Percentiles rank a stretch among this genome's conserved stretches.
phyloP scores from a whole-genome alignment of 495 filamentous ascomycete genomes.

The Astrocystis sublimbata region DNA sequence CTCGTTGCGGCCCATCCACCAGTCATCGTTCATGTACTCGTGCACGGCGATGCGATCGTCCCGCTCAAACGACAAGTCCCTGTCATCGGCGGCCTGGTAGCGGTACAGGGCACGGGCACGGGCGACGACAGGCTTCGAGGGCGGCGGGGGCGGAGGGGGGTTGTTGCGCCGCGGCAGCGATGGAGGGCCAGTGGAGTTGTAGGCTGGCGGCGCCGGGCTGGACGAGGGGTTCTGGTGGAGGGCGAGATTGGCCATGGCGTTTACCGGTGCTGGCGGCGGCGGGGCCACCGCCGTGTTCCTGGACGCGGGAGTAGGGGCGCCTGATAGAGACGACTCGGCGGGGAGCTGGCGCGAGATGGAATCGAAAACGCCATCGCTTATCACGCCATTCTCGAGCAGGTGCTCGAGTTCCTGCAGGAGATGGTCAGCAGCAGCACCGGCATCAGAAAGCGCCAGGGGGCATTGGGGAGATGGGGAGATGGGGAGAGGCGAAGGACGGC shows the following conservation, averaged over 20 bases:
- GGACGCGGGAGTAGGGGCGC: slow-evolving; percentile 44
- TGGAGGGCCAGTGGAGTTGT: slow-evolving; percentile 52
- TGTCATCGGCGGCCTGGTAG: slow-evolving; percentile 74
- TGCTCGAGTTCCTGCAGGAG: slow-evolving; percentile 80
- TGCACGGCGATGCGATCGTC: slow-evolving; percentile 76
- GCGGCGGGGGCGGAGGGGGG: slow-evolving; percentile 49
- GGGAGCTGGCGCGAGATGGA: slow-evolving; percentile 74
- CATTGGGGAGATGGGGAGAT: neutral
- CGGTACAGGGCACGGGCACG: slow-evolving; percentile 80
- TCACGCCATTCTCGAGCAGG: slow-evolving; percentile 74
- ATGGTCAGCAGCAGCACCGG: neutral
- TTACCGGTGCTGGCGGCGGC: slow-evolving; percentile 40
- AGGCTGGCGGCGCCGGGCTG: slow-evolving; percentile 45
- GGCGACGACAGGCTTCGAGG: slow-evolving; percentile 59
- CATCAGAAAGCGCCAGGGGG: too few species aligned
- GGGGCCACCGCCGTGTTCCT: slow-evolving; percentile 29
- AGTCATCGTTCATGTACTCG: slow-evolving; percentile 93
- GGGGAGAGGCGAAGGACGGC: too few species aligned
- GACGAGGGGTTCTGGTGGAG: slow-evolving; percentile 38
- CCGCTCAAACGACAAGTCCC: slow-evolving; percentile 73
- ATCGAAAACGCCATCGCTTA: slow-evolving; percentile 69
- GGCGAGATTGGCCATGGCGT: slow-evolving; percentile 45
- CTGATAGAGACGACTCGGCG: slow-evolving; percentile 58
- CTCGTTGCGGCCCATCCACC: slow-evolving; percentile 87
- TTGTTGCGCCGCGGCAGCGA: slow-evolving; percentile 53